Percentiles rank a stretch among this genome's conserved stretches.
Evolutionary conservation across 1,139 yeast genomes (phyloP).

Genomic region (Candida smagusa): DNA sequence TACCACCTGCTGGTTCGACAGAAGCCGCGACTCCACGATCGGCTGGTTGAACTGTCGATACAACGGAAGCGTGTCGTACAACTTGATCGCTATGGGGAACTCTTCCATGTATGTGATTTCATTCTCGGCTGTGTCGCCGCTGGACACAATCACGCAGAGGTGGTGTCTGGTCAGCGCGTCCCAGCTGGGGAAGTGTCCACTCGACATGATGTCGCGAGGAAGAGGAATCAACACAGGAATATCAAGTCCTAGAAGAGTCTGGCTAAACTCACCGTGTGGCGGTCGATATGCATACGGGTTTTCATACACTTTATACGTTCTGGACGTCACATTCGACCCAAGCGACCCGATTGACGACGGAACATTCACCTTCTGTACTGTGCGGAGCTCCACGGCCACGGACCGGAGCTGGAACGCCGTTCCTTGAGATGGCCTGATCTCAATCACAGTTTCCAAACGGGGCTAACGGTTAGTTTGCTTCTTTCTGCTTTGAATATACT

Average conservation of each 20-base stretch:
- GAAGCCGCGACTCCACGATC: slow-evolving; percentile 31
- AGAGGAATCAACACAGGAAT: slow-evolving; percentile 58
- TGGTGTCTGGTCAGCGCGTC: slow-evolving; percentile 36
- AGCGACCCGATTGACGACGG: slow-evolving; percentile 41
- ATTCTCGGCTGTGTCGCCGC: slow-evolving; percentile 31
- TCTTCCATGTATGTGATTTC: slow-evolving; percentile 30
- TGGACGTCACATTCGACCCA: slow-evolving; percentile 27
- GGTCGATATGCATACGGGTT: slow-evolving; percentile 38
- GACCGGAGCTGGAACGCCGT: slow-evolving; percentile 36
- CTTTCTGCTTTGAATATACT: slow-evolving; percentile 17
- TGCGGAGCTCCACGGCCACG: slow-evolving; percentile 36
- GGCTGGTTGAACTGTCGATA: slow-evolving; percentile 56
- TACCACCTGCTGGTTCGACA: slow-evolving; percentile 41
- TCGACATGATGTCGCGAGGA: slow-evolving; percentile 51
- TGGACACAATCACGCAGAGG: slow-evolving; percentile 30
- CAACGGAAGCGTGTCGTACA: slow-evolving; percentile 52
- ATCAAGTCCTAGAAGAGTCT: slow-evolving; percentile 50
- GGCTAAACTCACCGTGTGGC: slow-evolving; percentile 32
- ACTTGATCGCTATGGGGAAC: slow-evolving; percentile 48
- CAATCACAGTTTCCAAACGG: slow-evolving; percentile 42
- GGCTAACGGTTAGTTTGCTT: slow-evolving; percentile 23
- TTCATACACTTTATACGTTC: slow-evolving; percentile 35
- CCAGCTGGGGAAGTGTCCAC: slow-evolving; percentile 40
- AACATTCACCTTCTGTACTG: slow-evolving; percentile 36
- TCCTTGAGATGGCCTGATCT: slow-evolving; percentile 38